These are phyloP conservation scores for Leccinum pellstonianum DNA, from an alignment of 768 basidiomycete species.

Conservation along the genomic window DNA sequence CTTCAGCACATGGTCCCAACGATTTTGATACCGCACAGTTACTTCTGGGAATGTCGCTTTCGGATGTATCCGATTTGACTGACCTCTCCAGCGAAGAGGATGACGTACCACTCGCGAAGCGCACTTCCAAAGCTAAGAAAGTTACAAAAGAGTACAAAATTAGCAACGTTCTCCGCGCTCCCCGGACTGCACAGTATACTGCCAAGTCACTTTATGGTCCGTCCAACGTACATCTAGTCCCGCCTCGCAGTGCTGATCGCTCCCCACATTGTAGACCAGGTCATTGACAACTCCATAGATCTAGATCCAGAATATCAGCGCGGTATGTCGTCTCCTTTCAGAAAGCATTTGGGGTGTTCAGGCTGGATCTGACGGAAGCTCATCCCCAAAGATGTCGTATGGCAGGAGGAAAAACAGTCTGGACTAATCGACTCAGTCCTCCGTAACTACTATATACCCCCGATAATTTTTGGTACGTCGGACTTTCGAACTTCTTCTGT, in stretches of 20 bases:
- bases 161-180: constrained; percentile 35
- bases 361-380: background rate
- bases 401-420: constrained; percentile 59
- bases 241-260: background rate
- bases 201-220: constrained; percentile 45
- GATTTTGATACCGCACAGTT: background rate
- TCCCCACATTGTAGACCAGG: constrained; percentile 39
- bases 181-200: constrained; percentile 41
- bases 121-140: constrained; percentile 24
- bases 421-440: constrained; percentile 64
- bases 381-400: constrained; percentile 52
- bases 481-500: background rate
- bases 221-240: constrained; percentile 1
- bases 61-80: constrained; percentile 48
- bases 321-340: constrained; percentile 35
- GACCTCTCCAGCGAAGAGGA: constrained; percentile 45
- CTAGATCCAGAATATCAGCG: constrained; percentile 68
- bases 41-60: constrained; percentile 31
- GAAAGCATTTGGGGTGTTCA: background rate
- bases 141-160: constrained; percentile 32
- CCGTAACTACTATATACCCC: constrained; percentile 64
- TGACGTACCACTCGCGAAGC: constrained; percentile 28
- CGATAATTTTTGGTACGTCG: constrained; percentile 59
- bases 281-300: constrained; percentile 46
- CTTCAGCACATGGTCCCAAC: background rate